These are phyloP conservation scores for Termitomyces titanicus DNA, from an alignment of 768 basidiomycete species.

Conservation along the genomic window DNA sequence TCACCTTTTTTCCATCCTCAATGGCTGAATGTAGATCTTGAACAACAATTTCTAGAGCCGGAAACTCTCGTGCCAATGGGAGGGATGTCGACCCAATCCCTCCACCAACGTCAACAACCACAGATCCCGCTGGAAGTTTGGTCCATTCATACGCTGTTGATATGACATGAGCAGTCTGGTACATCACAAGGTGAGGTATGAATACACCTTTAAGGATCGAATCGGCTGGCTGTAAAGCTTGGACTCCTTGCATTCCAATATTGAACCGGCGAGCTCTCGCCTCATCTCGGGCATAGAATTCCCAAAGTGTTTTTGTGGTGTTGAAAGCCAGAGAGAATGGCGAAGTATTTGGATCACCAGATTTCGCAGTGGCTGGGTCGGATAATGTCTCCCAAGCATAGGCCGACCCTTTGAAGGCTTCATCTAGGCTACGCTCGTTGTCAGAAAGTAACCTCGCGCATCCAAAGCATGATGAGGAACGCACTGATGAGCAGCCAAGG, in stretches of 20 bases:
- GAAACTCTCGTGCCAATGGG: constrained; percentile 22
- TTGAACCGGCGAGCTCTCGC: constrained; percentile 23
- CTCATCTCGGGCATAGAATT: constrained; percentile 18
- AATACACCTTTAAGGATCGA: constrained; percentile 13
- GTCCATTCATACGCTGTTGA: constrained; percentile 9
- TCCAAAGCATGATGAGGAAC: neutral
- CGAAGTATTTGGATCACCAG: constrained; percentile 21
- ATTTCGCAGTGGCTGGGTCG: constrained; percentile 21
- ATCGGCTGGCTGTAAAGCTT: constrained; percentile 21
- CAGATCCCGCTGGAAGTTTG: constrained; percentile 2
- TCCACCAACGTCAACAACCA: constrained; percentile 34
- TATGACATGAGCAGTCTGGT: neutral
- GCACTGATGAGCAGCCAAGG: constrained; percentile 22
- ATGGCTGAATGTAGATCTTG: constrained; percentile 22
- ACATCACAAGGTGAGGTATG: neutral
- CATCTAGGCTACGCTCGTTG: constrained; percentile 22
- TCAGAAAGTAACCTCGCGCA: neutral
- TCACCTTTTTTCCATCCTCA: constrained; percentile 19
- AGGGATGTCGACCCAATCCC: constrained; percentile 28
- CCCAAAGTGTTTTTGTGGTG: constrained; percentile 21
- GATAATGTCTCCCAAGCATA: constrained; percentile 28
- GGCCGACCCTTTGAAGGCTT: constrained; percentile 26
- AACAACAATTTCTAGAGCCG: constrained; percentile 28
- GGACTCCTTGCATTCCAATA: constrained; percentile 27
- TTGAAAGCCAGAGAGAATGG: constrained; percentile 24